Evolutionary conservation across 495 filamentous ascomycete genomes (phyloP).

Genomic region (Xylaria bambusicola): DNA sequence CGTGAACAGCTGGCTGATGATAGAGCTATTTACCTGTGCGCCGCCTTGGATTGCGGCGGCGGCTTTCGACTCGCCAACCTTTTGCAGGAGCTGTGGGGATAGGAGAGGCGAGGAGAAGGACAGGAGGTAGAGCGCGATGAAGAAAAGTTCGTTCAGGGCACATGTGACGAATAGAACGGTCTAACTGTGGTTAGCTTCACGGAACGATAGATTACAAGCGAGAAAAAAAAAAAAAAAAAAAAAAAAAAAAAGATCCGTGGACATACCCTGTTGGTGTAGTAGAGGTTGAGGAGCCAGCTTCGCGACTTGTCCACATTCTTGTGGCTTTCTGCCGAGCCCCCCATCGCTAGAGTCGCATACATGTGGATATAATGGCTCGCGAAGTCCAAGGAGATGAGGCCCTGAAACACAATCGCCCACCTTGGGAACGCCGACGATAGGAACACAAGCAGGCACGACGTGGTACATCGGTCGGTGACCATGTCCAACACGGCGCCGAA

Average conservation of each 20-base stretch:
- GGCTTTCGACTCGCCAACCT: conserved; percentile 47
- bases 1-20: conserved; percentile 67
- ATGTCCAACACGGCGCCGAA: conserved; percentile 98
- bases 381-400: conserved; percentile 85
- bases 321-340: conserved; percentile 75
- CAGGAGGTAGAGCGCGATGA: conserved; percentile 95
- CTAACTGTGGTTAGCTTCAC: conserved; percentile 50
- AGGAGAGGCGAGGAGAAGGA: conserved; percentile 89
- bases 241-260: no score
- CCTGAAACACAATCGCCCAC: conserved; percentile 91
- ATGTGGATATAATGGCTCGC: conserved; percentile 99
- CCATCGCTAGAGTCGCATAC: conserved; percentile 88
- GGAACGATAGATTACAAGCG: background rate
- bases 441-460: conserved; percentile 90
- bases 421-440: conserved; percentile 87
- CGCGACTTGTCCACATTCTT: conserved; percentile 86
- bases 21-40: conserved; percentile 63
- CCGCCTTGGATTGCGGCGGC: conserved; percentile 59
- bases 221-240: no score
- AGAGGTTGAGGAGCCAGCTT: conserved; percentile 83
- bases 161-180: conserved; percentile 90
- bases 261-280: conserved; percentile 93
- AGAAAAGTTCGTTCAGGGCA: conserved; percentile 89
- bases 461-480: conserved; percentile 89
- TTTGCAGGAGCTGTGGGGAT: conserved; percentile 73